These are phyloP conservation scores for Penicillium olsonii DNA, from an alignment of 2,329 filamentous ascomycete genomes.

Conservation along the genomic window DNA sequence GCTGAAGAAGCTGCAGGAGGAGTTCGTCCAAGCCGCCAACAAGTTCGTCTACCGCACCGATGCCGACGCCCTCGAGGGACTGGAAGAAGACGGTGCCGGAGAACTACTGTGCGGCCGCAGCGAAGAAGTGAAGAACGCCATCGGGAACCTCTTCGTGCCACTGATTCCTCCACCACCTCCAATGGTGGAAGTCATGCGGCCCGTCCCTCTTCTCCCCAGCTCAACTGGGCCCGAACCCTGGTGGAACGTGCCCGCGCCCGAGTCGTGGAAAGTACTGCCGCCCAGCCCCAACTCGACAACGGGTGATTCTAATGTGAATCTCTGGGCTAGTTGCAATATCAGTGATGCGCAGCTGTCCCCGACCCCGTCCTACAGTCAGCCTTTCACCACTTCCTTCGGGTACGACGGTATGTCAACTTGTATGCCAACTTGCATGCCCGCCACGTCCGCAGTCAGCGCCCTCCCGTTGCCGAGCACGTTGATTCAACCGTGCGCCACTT, in stretches of 20 bases:
- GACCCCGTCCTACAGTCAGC: slow-evolving; percentile 76
- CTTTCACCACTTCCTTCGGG: slow-evolving; percentile 67
- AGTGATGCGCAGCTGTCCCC: slow-evolving; percentile 75
- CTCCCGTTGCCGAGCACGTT: slow-evolving; percentile 86
- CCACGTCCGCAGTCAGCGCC: slow-evolving; percentile 71
- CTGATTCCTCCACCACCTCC: slow-evolving; percentile 84
- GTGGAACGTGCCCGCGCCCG: slow-evolving; percentile 76
- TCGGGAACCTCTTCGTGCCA: slow-evolving; percentile 81
- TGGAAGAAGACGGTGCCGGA: slow-evolving; percentile 94
- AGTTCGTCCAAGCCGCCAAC: slow-evolving; percentile 95
- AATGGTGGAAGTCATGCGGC: slow-evolving; percentile 85
- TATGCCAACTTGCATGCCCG: slow-evolving; percentile 61
- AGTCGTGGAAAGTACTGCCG: slow-evolving; percentile 87
- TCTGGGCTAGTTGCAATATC: slow-evolving; percentile 80
- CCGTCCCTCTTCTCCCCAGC: slow-evolving; percentile 81
- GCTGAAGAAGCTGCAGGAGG: slow-evolving; percentile 94
- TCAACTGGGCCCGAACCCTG: slow-evolving; percentile 72
- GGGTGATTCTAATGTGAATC: slow-evolving; percentile 68
- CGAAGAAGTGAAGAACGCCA: slow-evolving; percentile 86
- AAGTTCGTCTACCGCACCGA: slow-evolving; percentile 93
- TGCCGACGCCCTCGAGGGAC: slow-evolving; percentile 84
- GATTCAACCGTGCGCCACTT: slow-evolving; percentile 78
- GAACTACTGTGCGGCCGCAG: slow-evolving; percentile 89
- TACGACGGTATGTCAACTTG: slow-evolving; percentile 77
- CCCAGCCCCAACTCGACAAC: slow-evolving; percentile 78